phyloP scores from a whole-genome alignment of 441 rosid genomes.

The Arabidopsis lyrata region DNA sequence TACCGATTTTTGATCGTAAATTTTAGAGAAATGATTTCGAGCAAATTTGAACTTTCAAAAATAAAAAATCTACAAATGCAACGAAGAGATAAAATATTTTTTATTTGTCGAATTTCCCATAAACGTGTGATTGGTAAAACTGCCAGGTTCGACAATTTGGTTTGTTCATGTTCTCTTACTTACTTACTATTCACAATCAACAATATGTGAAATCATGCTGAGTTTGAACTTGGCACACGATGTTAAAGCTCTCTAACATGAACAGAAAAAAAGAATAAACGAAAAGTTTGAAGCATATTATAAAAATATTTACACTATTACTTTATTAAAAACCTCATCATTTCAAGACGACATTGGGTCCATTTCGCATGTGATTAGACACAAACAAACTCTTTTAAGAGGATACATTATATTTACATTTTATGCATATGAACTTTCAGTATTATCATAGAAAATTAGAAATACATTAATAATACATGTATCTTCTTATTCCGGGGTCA shows the following conservation, averaged over 20 bases:
- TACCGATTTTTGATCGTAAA: too few species aligned
- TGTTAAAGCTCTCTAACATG: not conserved
- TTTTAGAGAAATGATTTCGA: too few species aligned
- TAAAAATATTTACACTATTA: not conserved
- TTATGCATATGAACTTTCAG: conserved; percentile 1
- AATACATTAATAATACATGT: not conserved
- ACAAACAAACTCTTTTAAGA: conserved; percentile 18
- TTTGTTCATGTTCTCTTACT: too few species aligned
- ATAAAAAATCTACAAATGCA: too few species aligned
- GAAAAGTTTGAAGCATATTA: not conserved
- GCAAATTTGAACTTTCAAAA: too few species aligned
- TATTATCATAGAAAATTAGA: conserved; percentile 5
- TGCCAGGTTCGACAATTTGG: too few species aligned
- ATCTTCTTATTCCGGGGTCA: not conserved
- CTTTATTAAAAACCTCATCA: conserved; percentile 22
- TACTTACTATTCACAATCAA: not conserved
- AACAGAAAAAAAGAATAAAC: not conserved
- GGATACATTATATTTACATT: not conserved
- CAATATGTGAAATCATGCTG: not conserved
- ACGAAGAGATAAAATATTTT: too few species aligned
- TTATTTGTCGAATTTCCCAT: too few species aligned
- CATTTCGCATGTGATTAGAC: conserved; percentile 35
- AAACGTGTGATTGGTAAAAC: too few species aligned
- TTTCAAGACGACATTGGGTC: conserved; percentile 38
- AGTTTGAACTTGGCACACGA: conserved; percentile 6